These are phyloP conservation scores for Colletotrichum filicis DNA, from an alignment of 2,329 filamentous ascomycete genomes.

Conservation along the genomic window DNA sequence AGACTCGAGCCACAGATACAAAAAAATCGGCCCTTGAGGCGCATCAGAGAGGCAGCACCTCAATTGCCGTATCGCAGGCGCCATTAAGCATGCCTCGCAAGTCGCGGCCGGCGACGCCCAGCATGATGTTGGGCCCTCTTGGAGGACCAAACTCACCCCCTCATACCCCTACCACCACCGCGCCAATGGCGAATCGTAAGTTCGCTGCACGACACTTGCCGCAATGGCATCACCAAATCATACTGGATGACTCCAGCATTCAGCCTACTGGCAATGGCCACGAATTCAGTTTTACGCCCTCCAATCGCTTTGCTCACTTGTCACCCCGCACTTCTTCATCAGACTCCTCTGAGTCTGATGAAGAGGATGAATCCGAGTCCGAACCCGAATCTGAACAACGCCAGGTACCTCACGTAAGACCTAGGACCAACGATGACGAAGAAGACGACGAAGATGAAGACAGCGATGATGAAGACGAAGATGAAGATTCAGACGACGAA, in stretches of 20 bases:
- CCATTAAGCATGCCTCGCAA: constrained; percentile 43
- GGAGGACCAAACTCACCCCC: constrained; percentile 58
- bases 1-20: background rate
- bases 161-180: constrained; percentile 55
- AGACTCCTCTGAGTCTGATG: constrained; percentile 32
- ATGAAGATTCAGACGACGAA: background rate
- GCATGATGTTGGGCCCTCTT: constrained; percentile 49
- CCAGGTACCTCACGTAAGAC: background rate
- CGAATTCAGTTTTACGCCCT: constrained; percentile 51
- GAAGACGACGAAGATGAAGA: constrained; percentile 26
- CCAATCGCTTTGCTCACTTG: constrained; percentile 41
- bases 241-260: constrained; percentile 51
- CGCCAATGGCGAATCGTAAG: constrained; percentile 48
- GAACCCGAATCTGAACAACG: background rate
- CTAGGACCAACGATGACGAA: constrained; percentile 12
- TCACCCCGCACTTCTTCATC: constrained; percentile 46
- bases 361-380: constrained; percentile 23
- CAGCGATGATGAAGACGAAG: constrained; percentile 7
- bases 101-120: constrained; percentile 55
- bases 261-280: constrained; percentile 54
- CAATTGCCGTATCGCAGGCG: background rate
- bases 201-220: constrained; percentile 45
- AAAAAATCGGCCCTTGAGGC: background rate
- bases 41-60: background rate
- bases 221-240: constrained; percentile 44